phyloP scores from a whole-genome alignment of 108 stramenopile genomes.

The Asterionellopsis glacialis region DNA sequence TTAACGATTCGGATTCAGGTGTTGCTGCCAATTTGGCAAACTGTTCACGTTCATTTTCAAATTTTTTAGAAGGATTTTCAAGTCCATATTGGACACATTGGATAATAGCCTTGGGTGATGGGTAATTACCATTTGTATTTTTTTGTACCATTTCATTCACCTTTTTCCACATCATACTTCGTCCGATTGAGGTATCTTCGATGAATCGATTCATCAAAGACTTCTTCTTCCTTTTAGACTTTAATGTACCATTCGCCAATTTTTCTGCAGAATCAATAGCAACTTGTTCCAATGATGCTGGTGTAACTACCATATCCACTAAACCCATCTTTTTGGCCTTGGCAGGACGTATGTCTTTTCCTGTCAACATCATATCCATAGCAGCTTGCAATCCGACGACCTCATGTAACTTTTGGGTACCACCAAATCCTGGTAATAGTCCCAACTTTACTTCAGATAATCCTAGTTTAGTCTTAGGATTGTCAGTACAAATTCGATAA shows the following conservation, averaged over 20 bases:
- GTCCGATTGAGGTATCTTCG: slow-evolving; percentile 90
- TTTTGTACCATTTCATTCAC: slow-evolving; percentile 90
- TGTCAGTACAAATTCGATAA: slow-evolving; percentile 94
- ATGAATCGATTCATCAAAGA: slow-evolving; percentile 69
- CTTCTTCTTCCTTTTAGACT: slow-evolving; percentile 86
- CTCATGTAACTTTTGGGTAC: slow-evolving; percentile 93
- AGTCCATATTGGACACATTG: slow-evolving; percentile 91
- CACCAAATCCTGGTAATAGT: slow-evolving; percentile 96
- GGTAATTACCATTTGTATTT: slow-evolving; percentile 95
- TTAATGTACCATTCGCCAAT: slow-evolving; percentile 82
- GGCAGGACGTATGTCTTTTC: slow-evolving; percentile 92
- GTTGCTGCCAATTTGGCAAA: slow-evolving; percentile 98
- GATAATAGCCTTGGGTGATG: slow-evolving; percentile 92
- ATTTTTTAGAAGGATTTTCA: slow-evolving; percentile 61
- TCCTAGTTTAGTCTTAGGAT: slow-evolving; percentile 89
- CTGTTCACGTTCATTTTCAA: slow-evolving; percentile 87
- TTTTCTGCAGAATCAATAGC: slow-evolving; percentile 84
- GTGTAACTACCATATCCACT: slow-evolving; percentile 93
- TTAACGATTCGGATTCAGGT: slow-evolving; percentile 88
- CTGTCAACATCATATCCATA: slow-evolving; percentile 97
- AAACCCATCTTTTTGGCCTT: slow-evolving; percentile 99
- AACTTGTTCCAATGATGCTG: slow-evolving; percentile 76
- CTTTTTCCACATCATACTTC: slow-evolving; percentile 90
- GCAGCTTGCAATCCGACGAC: slow-evolving; percentile 90
- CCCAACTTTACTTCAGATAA: slow-evolving; percentile 99